Base-by-base conservation (phyloP, 2,329 filamentous ascomycete genomes). In the Podosphaera aphanis region DNA sequence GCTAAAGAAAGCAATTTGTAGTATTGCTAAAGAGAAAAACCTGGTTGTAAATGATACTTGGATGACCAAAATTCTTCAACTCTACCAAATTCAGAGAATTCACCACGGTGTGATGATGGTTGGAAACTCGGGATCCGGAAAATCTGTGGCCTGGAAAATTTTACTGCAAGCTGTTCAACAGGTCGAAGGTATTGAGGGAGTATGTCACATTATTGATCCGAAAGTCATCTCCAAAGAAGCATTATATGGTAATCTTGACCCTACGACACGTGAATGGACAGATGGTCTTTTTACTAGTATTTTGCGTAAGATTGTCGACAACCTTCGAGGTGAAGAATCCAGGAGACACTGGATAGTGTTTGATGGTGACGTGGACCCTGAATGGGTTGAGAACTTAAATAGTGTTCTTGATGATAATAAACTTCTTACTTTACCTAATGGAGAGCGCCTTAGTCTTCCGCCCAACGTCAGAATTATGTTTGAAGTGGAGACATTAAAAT, bases 91-190 rank as follows among this genome's bases (percentile, higher is more conserved):
- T 51, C 90, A 95, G 62, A 82, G 79, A 52, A 85, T 98, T 48
- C 90, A 99, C 58, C 90, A 99, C 55, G 90, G 90, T 79, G 90
- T 99, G 23, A 99, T 99, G 92, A 95, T 98, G 90, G 90, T 99
- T 8, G 90, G 90, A 51, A 85, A 83, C 58, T 94, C 92, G 25
- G 90, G 92, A n/a, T 81, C 88, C 40, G 92, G 92, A 59, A 99
- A 99, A 65, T 94, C 90, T 36, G 77, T 82, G 1, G 83, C 90
- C 4, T 99, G 92, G 90, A 85, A 83, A 57, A 76, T 93, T 37
- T 69, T 99, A 44, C 71, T 98, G 18, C 82, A 92, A 56, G 90
- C 92, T 15, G 65, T 98, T 48, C 88, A 95, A 56, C 77, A 81
- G 56, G 83, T 93, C 13, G 90, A 98, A 60, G 79, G 79, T 20